These are phyloP conservation scores for Piper betle DNA, from an alignment of 164 flowering plant genomes.

Conservation along the genomic window DNA sequence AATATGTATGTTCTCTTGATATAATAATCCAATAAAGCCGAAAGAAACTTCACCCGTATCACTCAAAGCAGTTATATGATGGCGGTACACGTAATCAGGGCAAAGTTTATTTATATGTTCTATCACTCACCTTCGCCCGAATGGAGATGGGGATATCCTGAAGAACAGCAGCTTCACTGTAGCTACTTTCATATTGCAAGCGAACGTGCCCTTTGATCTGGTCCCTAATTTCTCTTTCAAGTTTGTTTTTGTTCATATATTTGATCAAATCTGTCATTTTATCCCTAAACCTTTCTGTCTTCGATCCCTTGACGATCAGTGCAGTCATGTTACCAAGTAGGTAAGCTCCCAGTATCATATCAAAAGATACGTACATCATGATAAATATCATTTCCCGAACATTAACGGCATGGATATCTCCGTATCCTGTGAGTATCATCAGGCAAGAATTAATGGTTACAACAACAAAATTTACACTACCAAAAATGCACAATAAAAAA, in stretches of 20 bases:
- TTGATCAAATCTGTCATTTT: slow-evolving; percentile 63
- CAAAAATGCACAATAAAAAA: neutral
- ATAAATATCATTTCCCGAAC: slow-evolving; percentile 72
- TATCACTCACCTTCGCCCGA: slow-evolving; percentile 43
- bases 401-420: slow-evolving; percentile 83
- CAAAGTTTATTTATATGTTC: neutral
- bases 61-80: neutral
- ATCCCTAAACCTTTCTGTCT: slow-evolving; percentile 68
- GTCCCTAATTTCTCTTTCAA: slow-evolving; percentile 38
- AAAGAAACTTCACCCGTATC: too few relatives aligned
- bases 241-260: slow-evolving; percentile 62
- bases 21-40: too few relatives aligned
- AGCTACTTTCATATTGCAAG: slow-evolving; percentile 58
- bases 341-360: slow-evolving; percentile 81
- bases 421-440: slow-evolving; percentile 41
- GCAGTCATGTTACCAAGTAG: slow-evolving; percentile 87
- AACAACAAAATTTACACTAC: neutral
- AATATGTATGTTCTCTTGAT: too few relatives aligned
- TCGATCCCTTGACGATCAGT: slow-evolving; percentile 73
- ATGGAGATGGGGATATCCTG: slow-evolving; percentile 69
- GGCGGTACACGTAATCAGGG: neutral
- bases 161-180: slow-evolving; percentile 56
- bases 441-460: neutral
- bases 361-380: slow-evolving; percentile 71
- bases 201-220: slow-evolving; percentile 62